Base-by-base conservation (phyloP, 371 early-diverging fungal genomes). In the Chytridiales sp. region DNA sequence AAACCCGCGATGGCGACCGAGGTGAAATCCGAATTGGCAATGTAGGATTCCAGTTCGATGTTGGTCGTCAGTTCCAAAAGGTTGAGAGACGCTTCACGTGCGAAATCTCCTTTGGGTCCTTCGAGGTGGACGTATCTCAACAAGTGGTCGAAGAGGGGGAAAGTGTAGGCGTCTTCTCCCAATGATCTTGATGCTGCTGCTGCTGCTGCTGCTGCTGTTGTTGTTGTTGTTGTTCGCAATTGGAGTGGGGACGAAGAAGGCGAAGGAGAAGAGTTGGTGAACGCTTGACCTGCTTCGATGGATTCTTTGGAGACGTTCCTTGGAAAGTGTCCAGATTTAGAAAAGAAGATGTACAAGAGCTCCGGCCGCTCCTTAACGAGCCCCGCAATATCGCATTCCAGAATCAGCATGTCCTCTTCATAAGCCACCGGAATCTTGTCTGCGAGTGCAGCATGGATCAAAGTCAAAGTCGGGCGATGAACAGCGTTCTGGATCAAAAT, bases 311-410 rank as follows among this genome's bases (percentile, higher is more conserved):
- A 13, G 2, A 67, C 68, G 54, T 72, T 72, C 26, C 47, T 38
- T 0, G 67, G 66, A 4, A 59, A 49, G 53, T 78, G 80, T n/a
- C n/a, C n/a, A 29, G 81, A 83, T 70, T 93, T 90, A 62, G 86
- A 87, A 62, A 94, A 94, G 56, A 96, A 96, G 46, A 96, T 89
- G 66, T 89, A 84, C 39, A 95, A 78, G 44, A 95, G 77, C 48
- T 85, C 88, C 0, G 92, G 93, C 61, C 84, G 89, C 29, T 91
- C 93, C 48, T 92, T 89, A 47, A 97, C 92, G 73, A 94, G 94
- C 47, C 87, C 85, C 60, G 92, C 89, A 26, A 97, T 83, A 50
- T 87, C 87, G 62, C 92, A 93, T 79, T 72, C 76, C 42, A 75
- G 67, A 50, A 93, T 93, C 26, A 93, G 87, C 61, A 96, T 77